phyloP scores from a whole-genome alignment of 345 rosid genomes.

The Cochlearia excelsa region DNA sequence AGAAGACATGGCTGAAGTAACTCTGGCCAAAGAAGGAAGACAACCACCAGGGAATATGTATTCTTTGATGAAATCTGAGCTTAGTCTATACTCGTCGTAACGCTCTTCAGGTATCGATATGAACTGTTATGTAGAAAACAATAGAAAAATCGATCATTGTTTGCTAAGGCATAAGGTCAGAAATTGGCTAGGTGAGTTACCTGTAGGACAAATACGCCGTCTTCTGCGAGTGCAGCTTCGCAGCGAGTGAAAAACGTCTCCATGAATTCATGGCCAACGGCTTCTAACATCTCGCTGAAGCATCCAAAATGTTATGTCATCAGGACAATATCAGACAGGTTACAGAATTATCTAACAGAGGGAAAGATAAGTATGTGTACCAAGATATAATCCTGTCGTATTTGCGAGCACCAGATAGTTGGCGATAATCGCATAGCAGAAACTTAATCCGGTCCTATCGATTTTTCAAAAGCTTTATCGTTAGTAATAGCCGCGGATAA shows the following conservation, averaged over 20 bases:
- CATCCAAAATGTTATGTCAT: conserved; percentile 1
- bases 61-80: conserved; percentile 74
- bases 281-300: conserved; percentile 84
- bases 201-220: conserved; percentile 73
- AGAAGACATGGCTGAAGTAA: conserved; percentile 67
- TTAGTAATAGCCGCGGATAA: background rate
- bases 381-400: conserved; percentile 78
- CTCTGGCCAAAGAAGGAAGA: conserved; percentile 67
- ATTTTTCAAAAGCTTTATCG: background rate
- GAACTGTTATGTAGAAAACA: conserved; percentile 42
- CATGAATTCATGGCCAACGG: conserved; percentile 80
- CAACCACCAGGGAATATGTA: conserved; percentile 85
- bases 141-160: background rate
- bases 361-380: conserved; percentile 29
- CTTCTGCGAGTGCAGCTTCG: conserved; percentile 62
- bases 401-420: conserved; percentile 46
- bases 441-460: conserved; percentile 56
- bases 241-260: conserved; percentile 64
- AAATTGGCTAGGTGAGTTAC: conserved; percentile 21
- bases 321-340: background rate
- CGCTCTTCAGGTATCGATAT: conserved; percentile 69
- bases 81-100: conserved; percentile 56
- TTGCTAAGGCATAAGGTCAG: background rate
- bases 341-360: background rate
- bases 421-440: conserved; percentile 68